These are phyloP conservation scores for Firmiana major DNA, from an alignment of 345 rosid species.

Conservation along the genomic window DNA sequence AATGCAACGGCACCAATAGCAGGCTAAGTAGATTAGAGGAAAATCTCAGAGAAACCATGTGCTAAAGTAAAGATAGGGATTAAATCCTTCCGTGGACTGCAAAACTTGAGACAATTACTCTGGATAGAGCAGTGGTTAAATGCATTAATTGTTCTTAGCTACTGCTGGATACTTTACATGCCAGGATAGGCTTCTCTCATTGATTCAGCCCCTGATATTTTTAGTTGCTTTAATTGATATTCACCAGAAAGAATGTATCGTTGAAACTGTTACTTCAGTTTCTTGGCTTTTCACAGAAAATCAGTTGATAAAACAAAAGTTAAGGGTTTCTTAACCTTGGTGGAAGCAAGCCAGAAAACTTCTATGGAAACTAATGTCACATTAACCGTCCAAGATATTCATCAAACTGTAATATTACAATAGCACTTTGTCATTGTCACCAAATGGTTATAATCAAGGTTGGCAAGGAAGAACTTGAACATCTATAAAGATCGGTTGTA, in stretches of 20 bases:
- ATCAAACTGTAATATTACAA: background rate
- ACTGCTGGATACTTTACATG: background rate
- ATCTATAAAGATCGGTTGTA: too few species aligned
- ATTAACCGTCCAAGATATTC: background rate
- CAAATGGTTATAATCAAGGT: too few species aligned
- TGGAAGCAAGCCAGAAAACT: background rate
- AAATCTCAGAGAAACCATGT: slow-evolving; percentile 25
- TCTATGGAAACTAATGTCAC: background rate
- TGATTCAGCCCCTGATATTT: background rate
- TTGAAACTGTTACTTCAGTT: background rate
- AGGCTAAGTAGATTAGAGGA: background rate
- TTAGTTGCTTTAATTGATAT: background rate
- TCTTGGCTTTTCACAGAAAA: background rate
- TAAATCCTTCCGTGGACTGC: slow-evolving; percentile 27
- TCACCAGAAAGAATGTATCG: background rate
- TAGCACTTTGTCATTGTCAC: background rate
- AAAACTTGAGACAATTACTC: background rate
- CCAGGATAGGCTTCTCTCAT: too few species aligned
- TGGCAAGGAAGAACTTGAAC: too few species aligned
- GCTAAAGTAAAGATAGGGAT: slow-evolving; percentile 10
- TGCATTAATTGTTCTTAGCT: background rate
- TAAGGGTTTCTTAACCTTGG: background rate
- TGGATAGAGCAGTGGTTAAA: background rate
- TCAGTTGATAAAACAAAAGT: background rate
- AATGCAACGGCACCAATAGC: slow-evolving; percentile 10